These are phyloP conservation scores for Yarrowia osloensis DNA, from an alignment of 805 yeast species.

Conservation along the genomic window DNA sequence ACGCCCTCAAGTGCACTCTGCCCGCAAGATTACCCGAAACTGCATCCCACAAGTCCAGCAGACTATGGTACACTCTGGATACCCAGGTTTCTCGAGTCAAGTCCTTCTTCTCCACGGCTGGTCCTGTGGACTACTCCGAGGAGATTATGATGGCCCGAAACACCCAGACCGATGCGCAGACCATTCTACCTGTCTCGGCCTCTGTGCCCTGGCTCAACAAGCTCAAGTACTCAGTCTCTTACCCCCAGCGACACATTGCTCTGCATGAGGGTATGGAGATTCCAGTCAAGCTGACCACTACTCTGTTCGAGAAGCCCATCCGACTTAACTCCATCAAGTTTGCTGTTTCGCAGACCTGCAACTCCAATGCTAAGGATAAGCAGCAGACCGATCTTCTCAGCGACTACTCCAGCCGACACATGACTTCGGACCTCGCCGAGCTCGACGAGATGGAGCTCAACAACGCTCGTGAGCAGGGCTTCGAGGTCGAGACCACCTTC, in stretches of 20 bases:
- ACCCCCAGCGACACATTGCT: slow-evolving; percentile 14
- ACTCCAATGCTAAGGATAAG: slow-evolving; percentile 9
- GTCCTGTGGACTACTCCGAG: slow-evolving; percentile 15
- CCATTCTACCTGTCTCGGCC: slow-evolving; percentile 15
- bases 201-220: slow-evolving; percentile 23
- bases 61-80: slow-evolving; percentile 20
- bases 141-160: slow-evolving; percentile 18
- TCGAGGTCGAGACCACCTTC: slow-evolving; percentile 14
- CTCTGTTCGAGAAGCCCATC: slow-evolving; percentile 23
- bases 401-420: slow-evolving; percentile 1
- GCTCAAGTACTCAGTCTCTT: slow-evolving; percentile 20
- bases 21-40: slow-evolving; percentile 26
- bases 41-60: slow-evolving; percentile 13
- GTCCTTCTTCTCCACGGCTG: slow-evolving; percentile 10
- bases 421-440: slow-evolving; percentile 13
- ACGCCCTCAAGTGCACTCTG: slow-evolving; percentile 10
- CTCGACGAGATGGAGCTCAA: slow-evolving; percentile 23
- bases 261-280: slow-evolving; percentile 24
- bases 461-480: slow-evolving; percentile 22
- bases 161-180: slow-evolving; percentile 19
- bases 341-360: slow-evolving; percentile 16
- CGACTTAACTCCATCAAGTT: slow-evolving; percentile 27
- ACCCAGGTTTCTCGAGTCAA: neutral
- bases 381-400: slow-evolving; percentile 1
- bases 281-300: slow-evolving; percentile 2